Conservation (phyloP, 1,139 yeast species). For the Eremothecium cymbalariae region DNA sequence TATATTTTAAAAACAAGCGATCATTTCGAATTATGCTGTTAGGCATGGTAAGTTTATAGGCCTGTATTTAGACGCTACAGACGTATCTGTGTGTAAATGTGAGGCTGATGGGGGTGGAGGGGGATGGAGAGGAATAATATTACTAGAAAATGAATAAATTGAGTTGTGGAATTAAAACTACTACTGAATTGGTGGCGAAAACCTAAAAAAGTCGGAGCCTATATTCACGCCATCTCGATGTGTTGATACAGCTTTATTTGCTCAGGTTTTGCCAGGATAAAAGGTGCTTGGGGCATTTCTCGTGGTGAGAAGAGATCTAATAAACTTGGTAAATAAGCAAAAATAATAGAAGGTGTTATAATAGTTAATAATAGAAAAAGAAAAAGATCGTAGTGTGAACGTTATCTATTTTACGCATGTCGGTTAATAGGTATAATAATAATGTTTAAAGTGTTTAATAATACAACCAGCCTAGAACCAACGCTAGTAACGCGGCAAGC, state of each 20-base stretch:
- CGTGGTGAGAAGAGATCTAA: neutral
- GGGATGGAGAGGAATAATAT: too few relatives aligned
- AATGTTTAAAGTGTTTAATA: conserved; percentile 31
- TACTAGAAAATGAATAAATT: too few relatives aligned
- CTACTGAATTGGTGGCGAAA: too few relatives aligned
- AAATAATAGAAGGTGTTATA: neutral
- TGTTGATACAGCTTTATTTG: too few relatives aligned
- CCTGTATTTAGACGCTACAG: too few relatives aligned
- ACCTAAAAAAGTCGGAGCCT: too few relatives aligned
- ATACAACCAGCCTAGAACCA: conserved; percentile 54
- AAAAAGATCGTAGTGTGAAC: neutral
- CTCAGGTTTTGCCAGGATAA: neutral
- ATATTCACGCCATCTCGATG: too few relatives aligned
- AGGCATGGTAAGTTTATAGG: too few relatives aligned
- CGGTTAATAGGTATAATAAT: conserved; percentile 1
- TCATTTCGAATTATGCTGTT: neutral
- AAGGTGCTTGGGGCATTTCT: neutral
- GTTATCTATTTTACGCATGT: neutral
- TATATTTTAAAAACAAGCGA: conserved; percentile 11
- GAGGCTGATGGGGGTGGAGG: too few relatives aligned
- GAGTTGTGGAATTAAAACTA: too few relatives aligned
- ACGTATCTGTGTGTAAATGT: too few relatives aligned
- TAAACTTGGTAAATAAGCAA: neutral
- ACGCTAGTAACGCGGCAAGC: conserved; percentile 48
- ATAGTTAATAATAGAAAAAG: neutral